Base-by-base conservation (phyloP, 495 filamentous ascomycete species). In the Penicillium bovifimosum region DNA sequence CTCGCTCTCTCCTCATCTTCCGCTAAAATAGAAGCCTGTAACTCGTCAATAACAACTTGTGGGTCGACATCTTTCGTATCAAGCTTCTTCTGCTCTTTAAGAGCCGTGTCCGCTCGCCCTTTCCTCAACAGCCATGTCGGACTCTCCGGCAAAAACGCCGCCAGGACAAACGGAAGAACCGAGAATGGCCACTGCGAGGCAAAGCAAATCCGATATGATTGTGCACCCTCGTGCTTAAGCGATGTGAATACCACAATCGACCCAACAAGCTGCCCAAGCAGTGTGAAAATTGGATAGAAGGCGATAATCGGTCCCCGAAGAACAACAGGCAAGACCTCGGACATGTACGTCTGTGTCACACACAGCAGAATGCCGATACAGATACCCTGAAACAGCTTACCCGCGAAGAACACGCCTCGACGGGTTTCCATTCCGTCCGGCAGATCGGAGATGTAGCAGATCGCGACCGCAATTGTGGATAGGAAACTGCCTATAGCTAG, bases 291-390 rank as follows among this genome's bases (percentile, higher is more conserved):
- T 0, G 76, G 72, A 51, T 76, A 67, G 20, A 77, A 66, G 0
- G 72, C 69, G 27, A 78, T 65, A 18, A 71, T 63, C 5, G 71
- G 69, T 4, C 73, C 74, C 26, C 76, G 66, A n/a, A 78, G 61
- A 0, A 55, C 44, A 6, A 67, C 48, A 0, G 73, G 72, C 10
- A 76, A 54, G 7, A 73, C 34, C 42, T 78, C 76, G 0, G 73
- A 75, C 63, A 77, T 69, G 52, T 78, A 77, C 0, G 76, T 77
- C 54, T 75, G 71, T 10, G 67, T 62, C 3, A 69, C 64, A 31
- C 66, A 69, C 50, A 73, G 65, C 26, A 75, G 50, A 33, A 72
- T 67, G 1, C 75, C 71, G 16, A 76, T 68, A 3, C 66, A 68
- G 34, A 66, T 51, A 2, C 76, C 76, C 43, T 76, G 72, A 17